phyloP scores from a whole-genome alignment of 305 asterid species.

The Euphrasia arctica region DNA sequence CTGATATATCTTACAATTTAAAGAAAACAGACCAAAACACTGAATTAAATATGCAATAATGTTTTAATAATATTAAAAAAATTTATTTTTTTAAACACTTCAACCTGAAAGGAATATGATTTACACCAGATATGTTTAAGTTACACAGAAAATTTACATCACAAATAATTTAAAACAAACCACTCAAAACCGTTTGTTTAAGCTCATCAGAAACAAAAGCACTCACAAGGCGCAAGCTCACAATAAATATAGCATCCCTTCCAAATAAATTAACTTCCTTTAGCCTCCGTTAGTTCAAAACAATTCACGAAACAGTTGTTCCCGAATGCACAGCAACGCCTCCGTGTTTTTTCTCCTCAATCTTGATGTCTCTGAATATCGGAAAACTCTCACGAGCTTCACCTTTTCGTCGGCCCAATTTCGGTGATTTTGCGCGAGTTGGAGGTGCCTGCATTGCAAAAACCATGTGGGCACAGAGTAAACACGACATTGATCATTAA shows the following conservation, averaged over 20 bases:
- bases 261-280: conserved; percentile 22
- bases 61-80: too few relatives aligned
- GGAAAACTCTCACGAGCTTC: conserved; percentile 36
- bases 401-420: conserved; percentile 60
- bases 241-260: not conserved
- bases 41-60: too few relatives aligned
- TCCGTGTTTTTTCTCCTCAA: conserved; percentile 31
- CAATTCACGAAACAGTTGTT: conserved; percentile 33
- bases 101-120: too few relatives aligned
- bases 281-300: conserved; percentile 26
- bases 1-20: too few relatives aligned
- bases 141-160: conserved; percentile 35
- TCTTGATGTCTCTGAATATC: conserved; percentile 34
- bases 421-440: conserved; percentile 81
- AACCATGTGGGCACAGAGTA: conserved; percentile 14
- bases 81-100: too few relatives aligned
- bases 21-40: too few relatives aligned
- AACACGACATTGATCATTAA: not conserved
- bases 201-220: conserved; percentile 19
- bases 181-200: conserved; percentile 21
- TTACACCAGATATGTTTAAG: too few relatives aligned
- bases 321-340: conserved; percentile 33
- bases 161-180: conserved; percentile 29
- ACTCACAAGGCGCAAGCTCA: conserved; percentile 18
- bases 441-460: conserved; percentile 54